These are phyloP conservation scores for Fusarium avenaceum DNA, from an alignment of 2,329 filamentous ascomycete genomes.

Conservation along the genomic window DNA sequence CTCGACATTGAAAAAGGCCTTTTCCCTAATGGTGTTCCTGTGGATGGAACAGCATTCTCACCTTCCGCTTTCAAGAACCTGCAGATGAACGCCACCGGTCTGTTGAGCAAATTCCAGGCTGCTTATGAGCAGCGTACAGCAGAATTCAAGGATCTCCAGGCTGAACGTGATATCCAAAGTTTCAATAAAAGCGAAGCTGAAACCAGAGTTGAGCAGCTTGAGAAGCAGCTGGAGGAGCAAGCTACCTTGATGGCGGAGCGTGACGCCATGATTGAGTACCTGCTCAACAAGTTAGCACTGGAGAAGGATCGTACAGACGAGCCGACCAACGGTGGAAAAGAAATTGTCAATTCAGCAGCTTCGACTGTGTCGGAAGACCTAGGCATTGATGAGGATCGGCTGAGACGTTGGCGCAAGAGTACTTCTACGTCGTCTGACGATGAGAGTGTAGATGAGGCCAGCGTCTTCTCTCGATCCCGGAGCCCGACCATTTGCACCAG, in stretches of 20 bases:
- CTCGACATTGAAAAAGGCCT: slow-evolving; percentile 69
- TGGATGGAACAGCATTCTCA: slow-evolving; percentile 66
- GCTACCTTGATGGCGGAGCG: slow-evolving; percentile 66
- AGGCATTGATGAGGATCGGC: slow-evolving; percentile 65
- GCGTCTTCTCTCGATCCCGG: slow-evolving; percentile 72
- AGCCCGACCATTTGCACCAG: slow-evolving; percentile 66
- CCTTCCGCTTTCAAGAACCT: slow-evolving; percentile 72
- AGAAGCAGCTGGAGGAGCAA: slow-evolving; percentile 72
- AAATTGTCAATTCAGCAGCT: slow-evolving; percentile 53
- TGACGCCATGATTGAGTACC: slow-evolving; percentile 63
- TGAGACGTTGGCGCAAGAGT: slow-evolving; percentile 59
- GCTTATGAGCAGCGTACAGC: slow-evolving; percentile 69
- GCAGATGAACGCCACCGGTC: slow-evolving; percentile 68
- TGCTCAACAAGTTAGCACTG: slow-evolving; percentile 64
- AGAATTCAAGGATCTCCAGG: slow-evolving; percentile 64
- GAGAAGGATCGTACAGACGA: slow-evolving; percentile 65
- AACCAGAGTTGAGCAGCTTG: slow-evolving; percentile 66
- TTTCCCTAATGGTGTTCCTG: slow-evolving; percentile 61
- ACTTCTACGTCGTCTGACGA: slow-evolving; percentile 66
- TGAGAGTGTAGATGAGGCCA: slow-evolving; percentile 63
- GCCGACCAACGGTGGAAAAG: slow-evolving; percentile 49
- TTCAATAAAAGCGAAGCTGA: slow-evolving; percentile 71
- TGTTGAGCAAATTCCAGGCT: slow-evolving; percentile 68
- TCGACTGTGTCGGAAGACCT: slow-evolving; percentile 66
- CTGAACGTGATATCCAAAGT: slow-evolving; percentile 65